Conservation (phyloP, 805 yeast species). For the Isabelozyma pseudorhagii region DNA sequence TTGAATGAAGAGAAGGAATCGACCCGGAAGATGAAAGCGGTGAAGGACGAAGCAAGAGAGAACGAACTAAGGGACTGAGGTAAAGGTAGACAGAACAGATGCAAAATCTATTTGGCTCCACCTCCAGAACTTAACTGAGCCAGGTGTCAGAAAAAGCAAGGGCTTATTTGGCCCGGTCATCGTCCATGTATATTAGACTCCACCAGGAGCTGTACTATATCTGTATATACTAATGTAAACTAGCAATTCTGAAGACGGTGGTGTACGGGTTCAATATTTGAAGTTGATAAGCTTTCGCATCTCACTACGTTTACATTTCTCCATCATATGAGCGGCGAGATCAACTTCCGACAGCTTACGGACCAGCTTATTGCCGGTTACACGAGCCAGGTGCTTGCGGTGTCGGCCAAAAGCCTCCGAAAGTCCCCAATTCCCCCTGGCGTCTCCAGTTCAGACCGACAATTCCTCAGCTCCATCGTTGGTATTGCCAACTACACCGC, state of each 20-base stretch:
- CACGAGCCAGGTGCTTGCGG: background rate
- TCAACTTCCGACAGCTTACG: background rate
- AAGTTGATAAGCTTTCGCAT: too few species aligned
- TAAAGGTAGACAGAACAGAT: background rate
- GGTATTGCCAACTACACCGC: slow-evolving; percentile 1
- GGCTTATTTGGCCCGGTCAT: too few species aligned
- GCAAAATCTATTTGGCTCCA: too few species aligned
- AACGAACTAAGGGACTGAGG: slow-evolving; percentile 14
- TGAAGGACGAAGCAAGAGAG: slow-evolving; percentile 26
- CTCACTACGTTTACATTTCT: too few species aligned
- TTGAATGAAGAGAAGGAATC: slow-evolving; percentile 30
- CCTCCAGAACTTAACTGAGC: too few species aligned
- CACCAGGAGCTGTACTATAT: background rate
- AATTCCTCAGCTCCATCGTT: background rate
- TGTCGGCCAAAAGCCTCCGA: background rate
- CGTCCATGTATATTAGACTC: background rate
- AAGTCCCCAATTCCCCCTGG: background rate
- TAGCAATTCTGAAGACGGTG: background rate
- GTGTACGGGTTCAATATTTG: background rate
- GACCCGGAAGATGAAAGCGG: slow-evolving; percentile 5
- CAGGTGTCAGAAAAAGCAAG: too few species aligned
- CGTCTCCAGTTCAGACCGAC: background rate
- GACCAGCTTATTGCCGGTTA: background rate
- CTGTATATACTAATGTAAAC: background rate
- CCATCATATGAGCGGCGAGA: too few species aligned